Percentiles rank a stretch among this genome's conserved stretches.
Evolutionary conservation across 495 filamentous ascomycete species (phyloP).

Genomic region (Penicillium verhagenii): DNA sequence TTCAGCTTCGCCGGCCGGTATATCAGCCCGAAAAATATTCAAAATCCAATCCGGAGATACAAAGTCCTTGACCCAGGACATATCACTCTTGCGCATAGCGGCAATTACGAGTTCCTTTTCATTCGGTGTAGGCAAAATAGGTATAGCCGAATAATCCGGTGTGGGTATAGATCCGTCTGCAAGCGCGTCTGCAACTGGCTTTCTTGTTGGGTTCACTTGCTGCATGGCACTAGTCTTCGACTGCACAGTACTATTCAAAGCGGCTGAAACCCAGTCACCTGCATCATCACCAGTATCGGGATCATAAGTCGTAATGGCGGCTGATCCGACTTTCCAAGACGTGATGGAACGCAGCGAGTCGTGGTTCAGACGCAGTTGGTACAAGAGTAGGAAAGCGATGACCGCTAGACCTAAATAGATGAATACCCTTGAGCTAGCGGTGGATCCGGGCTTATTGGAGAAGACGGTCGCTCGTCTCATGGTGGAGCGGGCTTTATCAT

Average conservation of each 20-base stretch:
- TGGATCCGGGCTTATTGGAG: slow-evolving; percentile 4
- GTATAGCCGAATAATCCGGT: background rate
- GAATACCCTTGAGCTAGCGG: slow-evolving; percentile 13
- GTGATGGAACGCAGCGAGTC: slow-evolving; percentile 5
- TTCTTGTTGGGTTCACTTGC: too few species aligned
- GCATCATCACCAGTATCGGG: background rate
- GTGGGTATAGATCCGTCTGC: background rate
- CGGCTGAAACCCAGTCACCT: background rate
- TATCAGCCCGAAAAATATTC: slow-evolving; percentile 53
- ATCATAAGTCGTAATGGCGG: background rate
- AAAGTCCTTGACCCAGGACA: slow-evolving; percentile 29
- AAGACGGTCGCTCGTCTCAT: too few species aligned
- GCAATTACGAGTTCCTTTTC: slow-evolving; percentile 29
- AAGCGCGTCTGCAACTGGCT: too few species aligned
- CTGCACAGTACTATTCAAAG: background rate
- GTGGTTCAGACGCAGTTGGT: slow-evolving; percentile 23
- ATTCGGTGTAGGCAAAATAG: too few species aligned
- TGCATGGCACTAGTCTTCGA: too few species aligned
- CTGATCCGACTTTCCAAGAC: background rate
- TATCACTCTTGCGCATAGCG: slow-evolving; percentile 22
- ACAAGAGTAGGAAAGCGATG: slow-evolving; percentile 17
- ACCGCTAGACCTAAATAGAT: slow-evolving; percentile 18
- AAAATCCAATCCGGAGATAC: slow-evolving; percentile 38
- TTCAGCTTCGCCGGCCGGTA: slow-evolving; percentile 23
- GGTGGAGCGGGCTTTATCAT: too few species aligned